Evolutionary conservation across 176 grass and related monocot genomes (phyloP).

Genomic region (Ampelocalamus luodianensis): DNA sequence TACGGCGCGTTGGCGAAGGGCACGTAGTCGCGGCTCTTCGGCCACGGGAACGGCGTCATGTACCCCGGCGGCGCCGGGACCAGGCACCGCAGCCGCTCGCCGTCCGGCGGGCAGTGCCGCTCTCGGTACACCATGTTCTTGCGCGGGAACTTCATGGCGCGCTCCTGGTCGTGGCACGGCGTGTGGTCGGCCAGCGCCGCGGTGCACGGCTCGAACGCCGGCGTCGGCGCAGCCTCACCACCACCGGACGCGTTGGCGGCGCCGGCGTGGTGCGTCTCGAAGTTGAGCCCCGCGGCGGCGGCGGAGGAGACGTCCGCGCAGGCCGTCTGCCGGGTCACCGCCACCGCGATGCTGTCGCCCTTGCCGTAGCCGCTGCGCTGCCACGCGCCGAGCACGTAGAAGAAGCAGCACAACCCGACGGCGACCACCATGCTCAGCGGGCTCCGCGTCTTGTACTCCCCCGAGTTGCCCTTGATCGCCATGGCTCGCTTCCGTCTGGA

Average conservation of each 20-base stretch:
- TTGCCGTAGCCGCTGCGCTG: slow-evolving; percentile 81
- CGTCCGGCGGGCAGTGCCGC: slow-evolving; percentile 75
- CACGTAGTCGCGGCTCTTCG: slow-evolving; percentile 78
- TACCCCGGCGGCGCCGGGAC: slow-evolving; percentile 75
- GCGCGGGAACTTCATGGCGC: slow-evolving; percentile 82
- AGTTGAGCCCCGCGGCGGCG: slow-evolving; percentile 41
- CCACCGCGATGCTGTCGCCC: slow-evolving; percentile 70
- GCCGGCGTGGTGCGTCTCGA: slow-evolving; percentile 66
- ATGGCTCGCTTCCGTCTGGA: slow-evolving; percentile 35
- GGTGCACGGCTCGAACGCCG: slow-evolving; percentile 55
- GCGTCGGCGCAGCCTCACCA: background rate
- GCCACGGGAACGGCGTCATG: slow-evolving; percentile 86
- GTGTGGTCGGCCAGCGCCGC: slow-evolving; percentile 82
- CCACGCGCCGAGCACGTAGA: slow-evolving; percentile 82
- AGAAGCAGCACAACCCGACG: slow-evolving; percentile 72
- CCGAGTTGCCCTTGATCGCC: slow-evolving; percentile 64
- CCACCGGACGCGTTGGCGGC: background rate
- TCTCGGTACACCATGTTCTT: slow-evolving; percentile 89
- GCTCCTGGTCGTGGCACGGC: slow-evolving; percentile 86
- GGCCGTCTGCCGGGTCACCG: slow-evolving; percentile 49
- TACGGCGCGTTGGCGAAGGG: slow-evolving; percentile 93
- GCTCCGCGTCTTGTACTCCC: slow-evolving; percentile 58
- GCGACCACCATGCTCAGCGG: slow-evolving; percentile 63
- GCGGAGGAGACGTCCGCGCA: slow-evolving; percentile 23
- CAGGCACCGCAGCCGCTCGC: slow-evolving; percentile 79